These are phyloP conservation scores for Limnanthes douglasii DNA, from an alignment of 345 rosid genomes.

Conservation along the genomic window DNA sequence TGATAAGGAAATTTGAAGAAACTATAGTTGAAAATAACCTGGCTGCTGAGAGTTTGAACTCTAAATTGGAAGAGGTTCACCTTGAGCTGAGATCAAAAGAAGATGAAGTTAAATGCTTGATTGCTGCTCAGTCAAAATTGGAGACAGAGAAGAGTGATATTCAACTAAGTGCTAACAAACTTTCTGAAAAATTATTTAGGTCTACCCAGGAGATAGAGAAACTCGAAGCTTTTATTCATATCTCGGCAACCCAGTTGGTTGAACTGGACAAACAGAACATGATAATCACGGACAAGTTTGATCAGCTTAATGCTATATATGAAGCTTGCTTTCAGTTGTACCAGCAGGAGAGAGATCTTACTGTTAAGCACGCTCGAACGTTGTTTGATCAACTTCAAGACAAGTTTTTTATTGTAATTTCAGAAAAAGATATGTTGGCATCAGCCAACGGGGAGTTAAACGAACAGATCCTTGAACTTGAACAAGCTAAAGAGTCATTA, in stretches of 20 bases:
- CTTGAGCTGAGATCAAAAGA: slow-evolving; percentile 37
- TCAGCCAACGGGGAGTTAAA: slow-evolving; percentile 27
- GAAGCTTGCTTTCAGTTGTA: slow-evolving; percentile 34
- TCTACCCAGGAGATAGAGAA: slow-evolving; percentile 34
- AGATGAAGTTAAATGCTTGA: slow-evolving; percentile 33
- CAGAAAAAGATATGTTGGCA: slow-evolving; percentile 40
- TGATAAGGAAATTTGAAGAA: slow-evolving; percentile 34
- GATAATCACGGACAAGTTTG: slow-evolving; percentile 29
- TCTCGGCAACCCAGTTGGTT: slow-evolving; percentile 30
- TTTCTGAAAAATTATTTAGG: slow-evolving; percentile 24
- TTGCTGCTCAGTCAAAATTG: slow-evolving; percentile 29
- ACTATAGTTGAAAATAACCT: slow-evolving; percentile 20
- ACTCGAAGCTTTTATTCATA: slow-evolving; percentile 35
- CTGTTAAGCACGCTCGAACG: slow-evolving; percentile 26
- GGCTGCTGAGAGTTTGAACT: slow-evolving; percentile 33
- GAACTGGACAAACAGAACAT: slow-evolving; percentile 44
- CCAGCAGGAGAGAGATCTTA: slow-evolving; percentile 34
- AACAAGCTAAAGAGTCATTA: slow-evolving; percentile 39
- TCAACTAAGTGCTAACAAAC: slow-evolving; percentile 32
- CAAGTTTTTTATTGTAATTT: slow-evolving; percentile 23
- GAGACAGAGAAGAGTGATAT: slow-evolving; percentile 41
- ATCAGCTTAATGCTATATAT: slow-evolving; percentile 33
- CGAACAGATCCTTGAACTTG: slow-evolving; percentile 33
- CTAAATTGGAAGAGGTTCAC: slow-evolving; percentile 38
- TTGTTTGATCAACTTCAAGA: slow-evolving; percentile 37